Evolutionary conservation across 2,329 filamentous ascomycete genomes (phyloP).

Genomic region (Hymenoscyphus fructigenus): DNA sequence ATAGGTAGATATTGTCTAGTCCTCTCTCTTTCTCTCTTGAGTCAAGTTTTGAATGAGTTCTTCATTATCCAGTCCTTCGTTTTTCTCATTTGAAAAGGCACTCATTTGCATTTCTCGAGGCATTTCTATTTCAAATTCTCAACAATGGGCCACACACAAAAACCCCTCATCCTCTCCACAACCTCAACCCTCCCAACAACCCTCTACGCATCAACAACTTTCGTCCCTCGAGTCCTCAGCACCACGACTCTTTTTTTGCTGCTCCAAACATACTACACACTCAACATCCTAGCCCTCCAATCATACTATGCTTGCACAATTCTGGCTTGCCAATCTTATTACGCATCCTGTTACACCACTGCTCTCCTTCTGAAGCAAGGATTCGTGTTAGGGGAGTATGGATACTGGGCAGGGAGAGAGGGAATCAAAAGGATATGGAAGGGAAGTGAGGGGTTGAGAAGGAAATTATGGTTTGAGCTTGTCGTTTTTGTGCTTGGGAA

Average conservation of each 20-base stretch:
- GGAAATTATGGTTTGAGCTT: constrained; percentile 33
- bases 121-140: background rate
- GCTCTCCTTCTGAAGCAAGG: background rate
- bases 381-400: background rate
- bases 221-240: constrained; percentile 14
- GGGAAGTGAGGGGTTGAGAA: constrained; percentile 23
- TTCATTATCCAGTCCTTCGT: no score
- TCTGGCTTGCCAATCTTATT: constrained; percentile 9
- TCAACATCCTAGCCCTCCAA: background rate
- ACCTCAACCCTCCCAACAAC: background rate
- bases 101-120: no score
- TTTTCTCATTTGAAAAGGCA: no score
- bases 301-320: constrained; percentile 9
- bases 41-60: no score
- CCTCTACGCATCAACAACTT: constrained; percentile 1
- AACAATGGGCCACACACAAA: background rate
- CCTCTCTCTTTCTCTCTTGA: background rate
- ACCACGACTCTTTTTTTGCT: constrained; percentile 22
- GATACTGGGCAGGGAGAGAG: constrained; percentile 3
- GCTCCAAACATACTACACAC: background rate
- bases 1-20: background rate
- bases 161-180: constrained; percentile 5
- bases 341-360: background rate
- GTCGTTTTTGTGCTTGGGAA: constrained; percentile 32
- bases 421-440: constrained; percentile 21